Conservation (phyloP, 495 filamentous ascomycete species). For the Stereocaulon alpinum region DNA sequence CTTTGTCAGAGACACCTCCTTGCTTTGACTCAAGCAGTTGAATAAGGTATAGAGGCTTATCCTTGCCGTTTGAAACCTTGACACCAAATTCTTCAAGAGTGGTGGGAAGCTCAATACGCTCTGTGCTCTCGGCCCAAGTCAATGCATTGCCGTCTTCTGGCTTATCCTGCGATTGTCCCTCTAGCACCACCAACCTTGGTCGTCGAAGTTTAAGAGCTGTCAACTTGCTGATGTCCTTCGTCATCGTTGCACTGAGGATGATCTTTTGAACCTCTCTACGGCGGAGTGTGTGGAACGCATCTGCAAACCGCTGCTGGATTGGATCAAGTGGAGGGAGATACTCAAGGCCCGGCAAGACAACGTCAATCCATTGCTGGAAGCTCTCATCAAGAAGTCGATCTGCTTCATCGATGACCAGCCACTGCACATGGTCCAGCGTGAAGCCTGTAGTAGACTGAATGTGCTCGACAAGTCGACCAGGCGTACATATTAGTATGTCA, state of each 20-base stretch:
- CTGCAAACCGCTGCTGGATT: slow-evolving; percentile 16
- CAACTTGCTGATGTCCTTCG: slow-evolving; percentile 70
- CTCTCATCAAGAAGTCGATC: slow-evolving; percentile 84
- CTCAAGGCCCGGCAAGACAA: slow-evolving; percentile 56
- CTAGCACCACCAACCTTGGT: slow-evolving; percentile 68
- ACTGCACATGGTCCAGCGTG: slow-evolving; percentile 59
- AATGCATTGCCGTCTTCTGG: not conserved
- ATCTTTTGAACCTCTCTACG: slow-evolving; percentile 53
- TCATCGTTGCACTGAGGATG: slow-evolving; percentile 89
- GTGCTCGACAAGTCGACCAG: slow-evolving; percentile 87
- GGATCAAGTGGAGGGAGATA: slow-evolving; percentile 36
- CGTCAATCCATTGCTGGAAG: slow-evolving; percentile 82
- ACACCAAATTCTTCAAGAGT: slow-evolving; percentile 63
- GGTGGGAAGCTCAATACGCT: slow-evolving; percentile 50
- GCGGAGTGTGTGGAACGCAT: slow-evolving; percentile 7
- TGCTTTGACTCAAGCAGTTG: slow-evolving; percentile 40
- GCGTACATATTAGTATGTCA: slow-evolving; percentile 86
- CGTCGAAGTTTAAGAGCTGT: slow-evolving; percentile 59
- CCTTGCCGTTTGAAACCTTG: slow-evolving; percentile 58
- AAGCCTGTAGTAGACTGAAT: slow-evolving; percentile 75
- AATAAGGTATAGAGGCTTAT: slow-evolving; percentile 78
- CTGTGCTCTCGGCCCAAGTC: slow-evolving; percentile 19
- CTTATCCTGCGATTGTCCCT: slow-evolving; percentile 28
- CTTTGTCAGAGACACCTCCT: slow-evolving; percentile 1
- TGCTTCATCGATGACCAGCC: slow-evolving; percentile 89